These are phyloP conservation scores for Xylaria sp. DNA, from an alignment of 2,329 filamentous ascomycete genomes.

Conservation along the genomic window DNA sequence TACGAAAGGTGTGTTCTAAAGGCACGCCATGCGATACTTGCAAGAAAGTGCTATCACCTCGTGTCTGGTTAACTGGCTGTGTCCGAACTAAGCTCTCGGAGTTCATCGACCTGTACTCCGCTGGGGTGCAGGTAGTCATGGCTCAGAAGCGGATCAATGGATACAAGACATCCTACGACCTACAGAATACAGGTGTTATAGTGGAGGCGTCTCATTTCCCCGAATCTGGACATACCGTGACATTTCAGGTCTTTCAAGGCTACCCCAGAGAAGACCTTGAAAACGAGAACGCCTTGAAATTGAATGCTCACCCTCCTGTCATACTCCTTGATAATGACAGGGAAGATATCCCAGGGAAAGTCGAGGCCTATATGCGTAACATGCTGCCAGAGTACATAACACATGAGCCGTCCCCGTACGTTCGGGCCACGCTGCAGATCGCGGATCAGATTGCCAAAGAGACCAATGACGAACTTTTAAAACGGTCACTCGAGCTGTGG, in stretches of 20 bases:
- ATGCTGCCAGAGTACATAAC: slow-evolving; percentile 63
- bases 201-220: slow-evolving; percentile 67
- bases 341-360: slow-evolving; percentile 63
- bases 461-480: slow-evolving; percentile 59
- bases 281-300: slow-evolving; percentile 42
- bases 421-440: slow-evolving; percentile 62
- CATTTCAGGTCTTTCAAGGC: slow-evolving; percentile 50
- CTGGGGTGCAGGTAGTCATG: slow-evolving; percentile 67
- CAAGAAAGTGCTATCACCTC: slow-evolving; percentile 65
- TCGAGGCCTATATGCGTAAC: slow-evolving; percentile 66
- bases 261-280: slow-evolving; percentile 43
- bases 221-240: slow-evolving; percentile 52
- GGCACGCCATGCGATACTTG: slow-evolving; percentile 68
- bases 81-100: slow-evolving; percentile 67
- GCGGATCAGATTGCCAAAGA: slow-evolving; percentile 53
- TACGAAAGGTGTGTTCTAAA: slow-evolving; percentile 70
- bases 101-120: slow-evolving; percentile 67
- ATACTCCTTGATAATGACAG: slow-evolving; percentile 67
- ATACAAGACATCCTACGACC: slow-evolving; percentile 56
- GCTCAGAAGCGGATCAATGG: slow-evolving; percentile 64
- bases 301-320: slow-evolving; percentile 35
- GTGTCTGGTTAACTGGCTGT: slow-evolving; percentile 70
- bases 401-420: slow-evolving; percentile 65
- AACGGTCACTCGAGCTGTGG: slow-evolving; percentile 67
- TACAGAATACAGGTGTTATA: slow-evolving; percentile 55